These are phyloP conservation scores for Filosporella fistucella DNA, from an alignment of 495 filamentous ascomycete genomes.

Conservation along the genomic window DNA sequence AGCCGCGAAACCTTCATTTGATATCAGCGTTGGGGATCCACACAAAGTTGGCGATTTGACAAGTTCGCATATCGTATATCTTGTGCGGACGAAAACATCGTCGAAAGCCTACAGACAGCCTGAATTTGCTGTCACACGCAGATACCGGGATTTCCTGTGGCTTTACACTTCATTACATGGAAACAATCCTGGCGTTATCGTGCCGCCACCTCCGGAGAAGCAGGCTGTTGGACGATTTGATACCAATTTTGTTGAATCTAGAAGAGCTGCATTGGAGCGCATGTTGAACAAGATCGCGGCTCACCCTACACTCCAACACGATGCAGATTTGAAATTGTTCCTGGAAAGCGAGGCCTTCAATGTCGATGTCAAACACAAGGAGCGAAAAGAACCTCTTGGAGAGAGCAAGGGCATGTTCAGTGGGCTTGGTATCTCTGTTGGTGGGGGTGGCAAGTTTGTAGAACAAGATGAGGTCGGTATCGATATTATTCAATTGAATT, in stretches of 20 bases:
- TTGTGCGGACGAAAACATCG: conserved; percentile 89
- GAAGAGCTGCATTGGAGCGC: conserved; percentile 84
- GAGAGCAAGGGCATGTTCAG: conserved; percentile 94
- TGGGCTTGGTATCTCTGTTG: conserved; percentile 72
- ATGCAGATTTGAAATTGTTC: conserved; percentile 91
- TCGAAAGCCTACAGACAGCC: conserved; percentile 91
- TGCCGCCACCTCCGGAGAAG: conserved; percentile 96
- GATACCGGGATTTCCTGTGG: conserved; percentile 97
- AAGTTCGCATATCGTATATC: conserved; percentile 95
- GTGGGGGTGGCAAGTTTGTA: conserved; percentile 78
- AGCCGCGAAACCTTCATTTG: conserved; percentile 83
- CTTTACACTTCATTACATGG: conserved; percentile 89
- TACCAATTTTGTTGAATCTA: conserved; percentile 90
- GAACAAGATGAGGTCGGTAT: conserved; percentile 90
- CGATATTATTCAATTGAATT: not conserved
- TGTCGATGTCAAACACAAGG: conserved; percentile 95
- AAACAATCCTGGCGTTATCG: conserved; percentile 92
- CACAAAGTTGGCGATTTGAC: conserved; percentile 97
- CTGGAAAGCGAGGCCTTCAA: conserved; percentile 94
- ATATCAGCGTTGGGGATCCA: conserved; percentile 93
- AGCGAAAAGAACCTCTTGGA: conserved; percentile 73
- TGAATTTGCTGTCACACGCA: conserved; percentile 86
- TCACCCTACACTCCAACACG: conserved; percentile 89
- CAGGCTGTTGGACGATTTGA: conserved; percentile 96
- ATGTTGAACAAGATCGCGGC: conserved; percentile 95